phyloP scores from a whole-genome alignment of 306 rosid species.

The Arachis hypogaea region DNA sequence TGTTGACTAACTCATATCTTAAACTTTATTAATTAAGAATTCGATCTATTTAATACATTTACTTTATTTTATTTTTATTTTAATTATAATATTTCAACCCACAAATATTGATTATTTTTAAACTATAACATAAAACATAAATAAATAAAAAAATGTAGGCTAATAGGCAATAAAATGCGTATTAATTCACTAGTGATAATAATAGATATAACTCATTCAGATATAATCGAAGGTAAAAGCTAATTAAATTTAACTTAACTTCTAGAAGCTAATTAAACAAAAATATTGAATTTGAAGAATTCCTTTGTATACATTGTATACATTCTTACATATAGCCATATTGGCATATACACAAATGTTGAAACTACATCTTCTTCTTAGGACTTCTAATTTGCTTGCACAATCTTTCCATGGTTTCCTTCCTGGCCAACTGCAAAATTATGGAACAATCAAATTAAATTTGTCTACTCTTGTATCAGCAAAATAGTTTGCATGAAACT shows the following conservation, averaged over 20 bases:
- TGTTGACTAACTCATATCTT: not conserved
- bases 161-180: too few species aligned
- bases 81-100: too few species aligned
- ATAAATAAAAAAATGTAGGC: too few species aligned
- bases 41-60: too few species aligned
- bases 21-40: not conserved
- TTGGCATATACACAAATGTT: not conserved
- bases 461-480: slow-evolving; percentile 18
- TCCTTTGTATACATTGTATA: not conserved
- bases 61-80: too few species aligned
- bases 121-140: too few species aligned
- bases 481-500: not conserved
- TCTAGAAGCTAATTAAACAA: not conserved
- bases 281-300: not conserved
- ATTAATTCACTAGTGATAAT: too few species aligned
- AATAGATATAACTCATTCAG: too few species aligned
- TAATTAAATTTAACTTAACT: not conserved
- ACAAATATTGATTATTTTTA: too few species aligned
- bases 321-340: not conserved
- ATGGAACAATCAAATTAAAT: slow-evolving; percentile 32
- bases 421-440: slow-evolving; percentile 66
- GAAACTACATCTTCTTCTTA: not conserved
- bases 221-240: not conserved
- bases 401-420: slow-evolving; percentile 57
- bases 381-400: slow-evolving; percentile 62